Evolutionary conservation across 257 asterid species (phyloP), one percentile per base, ranked within the genome.

Genomic region (Pogostemon cablin): DNA sequence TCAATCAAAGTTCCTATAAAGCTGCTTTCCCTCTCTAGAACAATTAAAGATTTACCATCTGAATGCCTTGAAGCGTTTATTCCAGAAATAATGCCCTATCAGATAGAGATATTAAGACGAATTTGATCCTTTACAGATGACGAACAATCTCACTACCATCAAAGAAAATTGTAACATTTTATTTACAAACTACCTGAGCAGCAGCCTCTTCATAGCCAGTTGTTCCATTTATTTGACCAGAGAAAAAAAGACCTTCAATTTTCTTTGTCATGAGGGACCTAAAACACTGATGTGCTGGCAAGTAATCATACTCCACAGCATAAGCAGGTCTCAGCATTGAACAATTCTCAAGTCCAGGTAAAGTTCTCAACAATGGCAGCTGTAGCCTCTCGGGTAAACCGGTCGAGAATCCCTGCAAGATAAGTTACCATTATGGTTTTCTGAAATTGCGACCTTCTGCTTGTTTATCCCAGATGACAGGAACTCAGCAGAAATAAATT

Each of bases 171-270:
- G 62, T 63, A 50, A 38, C 0, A 20, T 35, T n/a, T 43, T 53
- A 7, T 58, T 9, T 52, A 39, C 71, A 39, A 60, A 41, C 78
- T 73, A 93, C 99, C 99, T 93, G 99, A 42, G 99, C 95, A 75
- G 99, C 99, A 67, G 99, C 99, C 84, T 93, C 99, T 82, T 93
- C 99, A 67, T 93, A 93, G 59, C 99, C 99, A 46, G 99, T 93
- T 67, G 99, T 93, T 70, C 97, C 99, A 76, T 93, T 93, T 80
- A 93, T 93, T 81, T 93, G 99, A 78, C 99, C 99, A 1, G 99
- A 91, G 86, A 93, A 93, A 79, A 93, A 93, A 55, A 93, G 96
- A 25, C 99, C 99, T 85, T 87, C 93, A 46, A 93, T 81, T 78
- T 81, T 91, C 81, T 93, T 93, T 32, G 99, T 93, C 99, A 93